phyloP scores from a whole-genome alignment of 176 grass and related monocot genomes.

The Microstegium vimineum region DNA sequence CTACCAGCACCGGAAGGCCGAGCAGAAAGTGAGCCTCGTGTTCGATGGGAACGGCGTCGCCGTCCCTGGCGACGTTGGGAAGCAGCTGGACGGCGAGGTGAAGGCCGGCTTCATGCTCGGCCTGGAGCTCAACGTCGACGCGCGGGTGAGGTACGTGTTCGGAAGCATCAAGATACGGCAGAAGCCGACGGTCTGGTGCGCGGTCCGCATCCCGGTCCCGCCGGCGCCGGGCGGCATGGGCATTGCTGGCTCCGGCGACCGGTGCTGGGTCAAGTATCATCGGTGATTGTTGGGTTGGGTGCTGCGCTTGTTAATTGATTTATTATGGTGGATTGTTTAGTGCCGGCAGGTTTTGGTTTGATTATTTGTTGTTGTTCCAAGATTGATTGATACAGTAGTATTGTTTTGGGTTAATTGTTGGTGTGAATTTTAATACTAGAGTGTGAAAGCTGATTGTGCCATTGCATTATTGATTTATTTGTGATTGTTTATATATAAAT shows the following conservation, averaged over 20 bases:
- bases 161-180: neutral
- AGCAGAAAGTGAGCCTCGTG: conserved; percentile 16
- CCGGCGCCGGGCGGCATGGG: neutral
- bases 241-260: neutral
- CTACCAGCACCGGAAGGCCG: conserved; percentile 40
- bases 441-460: neutral
- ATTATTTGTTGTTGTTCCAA: neutral
- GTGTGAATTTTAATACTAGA: neutral
- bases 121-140: neutral
- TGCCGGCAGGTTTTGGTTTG: neutral
- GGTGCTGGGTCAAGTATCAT: conserved; percentile 39
- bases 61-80: neutral
- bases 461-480: neutral
- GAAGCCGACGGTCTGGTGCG: conserved; percentile 16
- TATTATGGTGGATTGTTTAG: neutral
- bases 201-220: neutral
- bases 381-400: neutral
- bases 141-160: conserved; percentile 36
- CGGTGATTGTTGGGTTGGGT: neutral
- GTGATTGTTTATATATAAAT: neutral
- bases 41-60: conserved; percentile 24
- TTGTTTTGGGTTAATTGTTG: neutral
- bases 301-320: neutral
- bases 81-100: neutral
- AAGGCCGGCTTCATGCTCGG: neutral